Evolutionary conservation across 345 rosid genomes (phyloP).

Genomic region (Anacardium occidentale): DNA sequence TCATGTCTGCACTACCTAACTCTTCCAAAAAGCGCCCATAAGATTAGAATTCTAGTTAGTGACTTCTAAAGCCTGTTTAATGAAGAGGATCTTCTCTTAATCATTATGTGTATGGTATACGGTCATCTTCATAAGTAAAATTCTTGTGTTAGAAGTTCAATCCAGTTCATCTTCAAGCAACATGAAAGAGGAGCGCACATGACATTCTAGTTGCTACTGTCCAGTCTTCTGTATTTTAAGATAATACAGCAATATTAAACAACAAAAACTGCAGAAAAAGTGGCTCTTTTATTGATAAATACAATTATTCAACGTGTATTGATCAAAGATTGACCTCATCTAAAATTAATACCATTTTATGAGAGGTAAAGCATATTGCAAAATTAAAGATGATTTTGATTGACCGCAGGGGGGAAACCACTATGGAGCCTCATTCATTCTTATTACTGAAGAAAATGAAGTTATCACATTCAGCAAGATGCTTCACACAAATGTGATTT

Average conservation of each 20-base stretch:
- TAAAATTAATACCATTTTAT: neutral
- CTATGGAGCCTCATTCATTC: neutral
- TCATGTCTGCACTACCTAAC: neutral
- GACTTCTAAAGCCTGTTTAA: constrained; percentile 10
- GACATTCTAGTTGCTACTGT: constrained; percentile 20
- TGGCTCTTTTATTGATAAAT: neutral
- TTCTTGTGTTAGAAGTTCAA: neutral
- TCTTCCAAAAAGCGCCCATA: neutral
- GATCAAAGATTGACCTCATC: no score
- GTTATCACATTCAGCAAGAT: no score
- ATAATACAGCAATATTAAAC: neutral
- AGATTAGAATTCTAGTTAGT: constrained; percentile 2
- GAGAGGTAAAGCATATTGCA: neutral
- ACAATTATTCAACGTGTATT: no score
- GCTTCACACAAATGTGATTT: no score
- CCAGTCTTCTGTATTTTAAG: constrained; percentile 1
- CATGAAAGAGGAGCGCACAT: constrained; percentile 16
- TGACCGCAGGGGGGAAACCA: no score
- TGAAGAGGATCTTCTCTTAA: constrained; percentile 10
- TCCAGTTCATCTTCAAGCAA: constrained; percentile 19
- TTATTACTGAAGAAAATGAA: neutral
- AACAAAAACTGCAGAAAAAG: constrained; percentile 3
- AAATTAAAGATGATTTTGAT: no score
- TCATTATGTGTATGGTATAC: constrained; percentile 12
- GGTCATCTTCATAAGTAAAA: neutral